These are phyloP conservation scores for Epithele typhae DNA, from an alignment of 768 basidiomycete genomes.

Conservation along the genomic window DNA sequence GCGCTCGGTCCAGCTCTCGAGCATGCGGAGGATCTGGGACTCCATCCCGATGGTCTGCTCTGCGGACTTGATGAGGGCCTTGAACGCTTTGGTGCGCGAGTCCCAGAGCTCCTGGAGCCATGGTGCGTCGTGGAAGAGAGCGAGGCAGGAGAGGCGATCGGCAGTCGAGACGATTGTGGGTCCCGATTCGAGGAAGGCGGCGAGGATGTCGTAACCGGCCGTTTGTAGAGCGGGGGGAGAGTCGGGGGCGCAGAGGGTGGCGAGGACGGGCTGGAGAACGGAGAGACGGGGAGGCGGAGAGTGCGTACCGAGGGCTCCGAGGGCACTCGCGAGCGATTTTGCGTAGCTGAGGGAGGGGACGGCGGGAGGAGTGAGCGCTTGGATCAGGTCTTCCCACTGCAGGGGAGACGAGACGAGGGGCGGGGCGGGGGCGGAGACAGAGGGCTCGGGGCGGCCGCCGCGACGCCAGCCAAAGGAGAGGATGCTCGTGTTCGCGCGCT, in stretches of 20 bases:
- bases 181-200: constrained; percentile 61
- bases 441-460: constrained; percentile 13
- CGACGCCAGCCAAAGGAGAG: constrained; percentile 20
- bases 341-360: constrained; percentile 68
- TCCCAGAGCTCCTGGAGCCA: constrained; percentile 76
- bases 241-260: constrained; percentile 50
- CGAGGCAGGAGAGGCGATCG: constrained; percentile 61
- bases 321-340: constrained; percentile 47
- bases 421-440: constrained; percentile 9
- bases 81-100: constrained; percentile 60
- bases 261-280: constrained; percentile 55
- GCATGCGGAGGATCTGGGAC: constrained; percentile 44
- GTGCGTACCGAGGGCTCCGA: constrained; percentile 35
- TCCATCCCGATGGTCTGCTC: constrained; percentile 64
- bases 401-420: constrained; percentile 16
- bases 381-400: constrained; percentile 44
- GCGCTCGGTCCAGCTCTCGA: constrained; percentile 63
- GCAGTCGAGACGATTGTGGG: constrained; percentile 42
- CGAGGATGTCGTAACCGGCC: constrained; percentile 68
- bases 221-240: constrained; percentile 56
- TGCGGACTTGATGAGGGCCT: constrained; percentile 59
- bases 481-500: constrained; percentile 21
- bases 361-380: constrained; percentile 42
- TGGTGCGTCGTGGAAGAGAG: constrained; percentile 49
- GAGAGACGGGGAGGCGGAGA: constrained; percentile 49